Conservation (phyloP, 2,329 filamentous ascomycete species). For the Diaporthe citri region DNA sequence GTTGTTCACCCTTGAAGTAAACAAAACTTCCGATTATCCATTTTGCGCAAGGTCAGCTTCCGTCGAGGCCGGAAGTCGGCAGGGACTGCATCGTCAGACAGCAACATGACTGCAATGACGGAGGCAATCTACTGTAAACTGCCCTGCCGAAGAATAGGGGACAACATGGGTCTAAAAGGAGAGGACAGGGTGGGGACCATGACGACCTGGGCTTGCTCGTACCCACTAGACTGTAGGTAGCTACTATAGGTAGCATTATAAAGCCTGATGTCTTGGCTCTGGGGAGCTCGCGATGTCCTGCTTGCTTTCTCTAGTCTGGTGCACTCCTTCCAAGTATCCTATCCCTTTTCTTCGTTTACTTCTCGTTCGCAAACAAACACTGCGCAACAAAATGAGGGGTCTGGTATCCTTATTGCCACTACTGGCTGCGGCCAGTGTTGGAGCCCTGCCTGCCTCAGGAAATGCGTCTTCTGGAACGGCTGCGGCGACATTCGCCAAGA, state of each 20-base stretch:
- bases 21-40: constrained; percentile 8
- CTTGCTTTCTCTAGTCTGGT: background rate
- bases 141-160: constrained; percentile 11
- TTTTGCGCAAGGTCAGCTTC: constrained; percentile 5
- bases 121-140: constrained; percentile 14
- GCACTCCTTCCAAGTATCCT: background rate
- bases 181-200: background rate
- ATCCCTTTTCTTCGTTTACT: background rate
- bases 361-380: background rate
- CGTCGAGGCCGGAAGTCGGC: background rate
- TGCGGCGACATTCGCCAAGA: constrained; percentile 42
- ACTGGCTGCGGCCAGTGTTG: constrained; percentile 42
- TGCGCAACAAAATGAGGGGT: constrained; percentile 28
- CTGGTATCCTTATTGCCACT: constrained; percentile 33
- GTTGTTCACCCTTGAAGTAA: background rate
- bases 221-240: background rate
- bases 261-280: background rate
- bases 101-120: background rate
- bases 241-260: background rate
- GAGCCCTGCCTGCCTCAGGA: constrained; percentile 39
- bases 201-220: background rate
- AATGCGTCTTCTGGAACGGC: constrained; percentile 34
- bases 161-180: background rate
- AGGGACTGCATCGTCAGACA: background rate
- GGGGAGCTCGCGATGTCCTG: background rate